A percentile compares a stretch with the other conserved stretches of the same genome.
Conservation (phyloP, 2,329 filamentous ascomycete genomes). For the Colletotrichum truncatum region DNA sequence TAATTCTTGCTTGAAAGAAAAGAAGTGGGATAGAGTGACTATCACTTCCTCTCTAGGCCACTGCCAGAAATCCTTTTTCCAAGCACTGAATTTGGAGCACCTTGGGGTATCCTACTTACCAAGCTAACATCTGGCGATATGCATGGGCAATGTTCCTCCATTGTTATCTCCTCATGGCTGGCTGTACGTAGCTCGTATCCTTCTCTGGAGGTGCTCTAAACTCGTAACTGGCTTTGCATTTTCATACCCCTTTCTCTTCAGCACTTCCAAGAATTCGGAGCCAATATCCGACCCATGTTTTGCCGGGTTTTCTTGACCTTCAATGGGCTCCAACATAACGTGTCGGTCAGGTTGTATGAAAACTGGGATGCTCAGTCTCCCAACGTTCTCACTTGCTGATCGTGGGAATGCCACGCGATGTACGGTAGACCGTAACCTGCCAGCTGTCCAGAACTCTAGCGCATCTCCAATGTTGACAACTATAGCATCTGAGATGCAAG, state of each 20-base stretch:
- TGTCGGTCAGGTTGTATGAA: constrained; percentile 31
- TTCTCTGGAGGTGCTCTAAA: constrained; percentile 21
- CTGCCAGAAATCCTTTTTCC: too few species aligned
- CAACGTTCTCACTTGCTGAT: constrained; percentile 25
- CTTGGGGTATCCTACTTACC: too few species aligned
- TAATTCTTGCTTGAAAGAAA: too few species aligned
- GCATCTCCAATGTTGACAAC: constrained; percentile 79
- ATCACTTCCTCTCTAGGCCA: too few species aligned
- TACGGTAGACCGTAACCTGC: constrained; percentile 85
- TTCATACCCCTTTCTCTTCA: constrained; percentile 24
- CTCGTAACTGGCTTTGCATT: constrained; percentile 26
- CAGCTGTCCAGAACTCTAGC: constrained; percentile 89
- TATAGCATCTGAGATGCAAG: constrained; percentile 56
- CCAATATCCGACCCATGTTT: background rate
- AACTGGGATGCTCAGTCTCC: constrained; percentile 27
- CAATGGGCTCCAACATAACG: constrained; percentile 24
- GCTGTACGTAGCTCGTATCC: constrained; percentile 28
- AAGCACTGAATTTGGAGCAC: too few species aligned
- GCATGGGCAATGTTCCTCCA: too few species aligned
- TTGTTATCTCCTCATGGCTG: background rate
- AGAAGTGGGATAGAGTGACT: too few species aligned
- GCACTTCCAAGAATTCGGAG: constrained; percentile 24
- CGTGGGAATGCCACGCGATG: constrained; percentile 82
- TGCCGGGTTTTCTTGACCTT: background rate
- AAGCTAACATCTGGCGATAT: too few species aligned